Evolutionary conservation across 2,329 filamentous ascomycete genomes (phyloP), one percentile per base, ranked within the genome.

Genomic region (Westerdykella ornata): DNA sequence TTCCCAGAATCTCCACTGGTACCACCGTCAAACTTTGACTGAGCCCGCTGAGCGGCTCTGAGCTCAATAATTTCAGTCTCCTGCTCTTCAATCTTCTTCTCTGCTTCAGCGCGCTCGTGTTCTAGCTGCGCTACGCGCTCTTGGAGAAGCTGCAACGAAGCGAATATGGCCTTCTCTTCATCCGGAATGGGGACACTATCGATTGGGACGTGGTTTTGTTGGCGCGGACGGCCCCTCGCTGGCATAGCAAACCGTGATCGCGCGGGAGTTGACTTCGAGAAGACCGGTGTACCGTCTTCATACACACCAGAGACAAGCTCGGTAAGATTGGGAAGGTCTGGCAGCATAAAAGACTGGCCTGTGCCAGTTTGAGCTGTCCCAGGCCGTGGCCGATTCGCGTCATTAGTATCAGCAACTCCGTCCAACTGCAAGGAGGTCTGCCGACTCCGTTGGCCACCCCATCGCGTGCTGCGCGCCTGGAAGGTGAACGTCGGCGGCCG

Each of bases 141-240:
- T 48, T 80, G 72, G 9, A 81, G 61, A 14, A 77, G 62, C 39
- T 78, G 72, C 13, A 82, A 65, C 9, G 77, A 77, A n/a, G 76
- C 70, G 52, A 79, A 80, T 36, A 83, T 72, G 2, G 74, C 74
- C 57, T 82, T 80, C 48, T 82, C 80, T 37, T 82, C 78, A 11
- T 75, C 70, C 0, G 78, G 78, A 35, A 81, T 70, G 0, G 76
- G 71, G 9, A 81, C 67, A 11, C 72, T 69, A 29, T 78, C 71
- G 15, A 82, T 62, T 0, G 71, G 68, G 11, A 68, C 57, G 51
- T 80, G 56, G 28, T 58, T 56, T 2, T 61, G 54, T 3, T 60
- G 54, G 33, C 60, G 56, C 5, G 53, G 47, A 19, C 51, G 56
- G 14, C 46, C 47, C 53, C 31, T 62, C 36, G 64, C 60, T n/a